phyloP scores from a whole-genome alignment of 2,329 filamentous ascomycete genomes.

The Tolypocladium nubicola region DNA sequence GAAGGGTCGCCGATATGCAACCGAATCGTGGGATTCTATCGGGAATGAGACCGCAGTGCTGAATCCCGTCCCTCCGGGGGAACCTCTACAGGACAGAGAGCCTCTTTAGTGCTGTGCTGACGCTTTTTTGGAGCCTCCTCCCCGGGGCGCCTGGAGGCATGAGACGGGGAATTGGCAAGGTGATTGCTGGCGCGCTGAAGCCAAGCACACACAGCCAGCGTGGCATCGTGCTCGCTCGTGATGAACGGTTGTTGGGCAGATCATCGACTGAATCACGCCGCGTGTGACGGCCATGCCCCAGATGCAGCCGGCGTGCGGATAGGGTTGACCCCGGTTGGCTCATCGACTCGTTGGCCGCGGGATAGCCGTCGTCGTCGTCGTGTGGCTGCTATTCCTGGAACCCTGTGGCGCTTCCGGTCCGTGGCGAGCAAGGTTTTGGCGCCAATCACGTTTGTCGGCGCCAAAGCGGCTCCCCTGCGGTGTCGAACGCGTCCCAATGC shows the following conservation, averaged over 20 bases:
- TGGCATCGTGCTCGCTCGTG: background rate
- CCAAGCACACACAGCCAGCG: background rate
- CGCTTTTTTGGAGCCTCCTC: background rate
- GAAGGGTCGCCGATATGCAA: background rate
- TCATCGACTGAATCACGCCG: background rate
- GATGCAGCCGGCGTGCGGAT: background rate
- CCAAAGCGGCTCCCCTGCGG: background rate
- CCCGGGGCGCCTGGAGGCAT: background rate
- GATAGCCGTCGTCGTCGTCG: background rate
- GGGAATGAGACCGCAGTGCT: background rate
- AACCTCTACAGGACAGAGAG: background rate
- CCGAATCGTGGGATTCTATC: background rate
- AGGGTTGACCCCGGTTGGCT: background rate
- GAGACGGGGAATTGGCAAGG: background rate
- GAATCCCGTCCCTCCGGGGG: background rate
- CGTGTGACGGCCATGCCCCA: background rate
- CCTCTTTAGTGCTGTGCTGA: background rate
- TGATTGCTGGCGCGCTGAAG: background rate
- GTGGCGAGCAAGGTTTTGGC: background rate
- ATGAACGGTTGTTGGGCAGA: background rate
- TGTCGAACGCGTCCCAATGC: too few relatives aligned
- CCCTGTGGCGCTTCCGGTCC: background rate
- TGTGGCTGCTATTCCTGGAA: background rate
- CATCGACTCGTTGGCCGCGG: background rate
- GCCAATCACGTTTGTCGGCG: background rate